These are phyloP conservation scores for Epichloe elymi DNA, from an alignment of 2,329 filamentous ascomycete genomes.

Conservation along the genomic window DNA sequence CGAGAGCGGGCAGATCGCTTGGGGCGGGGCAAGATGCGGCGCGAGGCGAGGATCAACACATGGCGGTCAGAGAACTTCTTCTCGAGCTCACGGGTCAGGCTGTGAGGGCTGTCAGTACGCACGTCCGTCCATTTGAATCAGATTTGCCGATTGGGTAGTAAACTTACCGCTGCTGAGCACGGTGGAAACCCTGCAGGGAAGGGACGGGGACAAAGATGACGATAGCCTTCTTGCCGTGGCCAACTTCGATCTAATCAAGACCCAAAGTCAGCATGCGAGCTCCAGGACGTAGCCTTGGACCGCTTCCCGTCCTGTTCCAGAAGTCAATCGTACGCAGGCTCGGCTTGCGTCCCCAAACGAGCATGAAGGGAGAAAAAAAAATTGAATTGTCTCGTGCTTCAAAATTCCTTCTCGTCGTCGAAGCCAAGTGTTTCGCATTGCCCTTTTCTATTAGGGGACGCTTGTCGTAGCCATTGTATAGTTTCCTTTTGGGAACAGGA, in stretches of 20 bases:
- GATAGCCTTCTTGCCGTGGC: conserved; percentile 99
- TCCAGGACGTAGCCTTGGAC: conserved; percentile 59
- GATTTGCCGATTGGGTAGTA: background rate
- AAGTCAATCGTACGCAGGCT: conserved; percentile 28
- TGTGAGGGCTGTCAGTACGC: conserved; percentile 24
- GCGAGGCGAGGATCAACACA: conserved; percentile 96
- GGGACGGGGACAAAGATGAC: conserved; percentile 99
- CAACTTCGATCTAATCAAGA: conserved; percentile 90
- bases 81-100: conserved; percentile 99
- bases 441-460: conserved; percentile 7
- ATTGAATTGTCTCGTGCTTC: conserved; percentile 4
- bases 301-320: conserved; percentile 61
- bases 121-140: background rate
- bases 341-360: conserved; percentile 14
- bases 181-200: conserved; percentile 97
- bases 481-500: conserved; percentile 31
- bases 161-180: conserved; percentile 96
- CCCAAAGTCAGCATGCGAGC: conserved; percentile 63
- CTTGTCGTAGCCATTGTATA: conserved; percentile 21
- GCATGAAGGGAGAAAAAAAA: too few relatives aligned
- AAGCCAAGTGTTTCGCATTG: background rate
- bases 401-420: conserved; percentile 7
- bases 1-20: conserved; percentile 96
- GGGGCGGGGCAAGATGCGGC: conserved; percentile 95
- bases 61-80: conserved; percentile 99